These are phyloP conservation scores for Tetrapyrgos nigripes DNA, from an alignment of 1,284 basidiomycete genomes.

Conservation along the genomic window DNA sequence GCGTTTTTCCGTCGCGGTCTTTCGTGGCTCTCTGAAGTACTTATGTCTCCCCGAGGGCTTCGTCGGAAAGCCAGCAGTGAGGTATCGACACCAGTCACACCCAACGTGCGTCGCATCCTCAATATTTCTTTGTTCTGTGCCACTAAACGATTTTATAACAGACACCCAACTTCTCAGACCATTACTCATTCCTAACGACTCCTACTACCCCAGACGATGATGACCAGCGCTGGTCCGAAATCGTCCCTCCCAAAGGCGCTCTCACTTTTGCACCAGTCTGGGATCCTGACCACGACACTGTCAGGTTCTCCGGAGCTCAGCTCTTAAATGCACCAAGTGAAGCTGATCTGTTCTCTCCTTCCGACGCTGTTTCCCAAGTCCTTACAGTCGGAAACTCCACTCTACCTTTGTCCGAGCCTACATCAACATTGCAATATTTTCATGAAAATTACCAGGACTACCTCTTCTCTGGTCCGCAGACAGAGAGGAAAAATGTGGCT, in stretches of 20 bases:
- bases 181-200: not conserved
- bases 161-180: not conserved
- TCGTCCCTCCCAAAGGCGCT: conserved; percentile 58
- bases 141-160: not conserved
- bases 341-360: conserved; percentile 18
- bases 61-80: not conserved
- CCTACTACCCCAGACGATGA: not conserved
- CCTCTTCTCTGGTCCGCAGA: not conserved
- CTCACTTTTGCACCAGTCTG: conserved; percentile 65
- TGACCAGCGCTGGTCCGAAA: conserved; percentile 54
- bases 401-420: conserved; percentile 21
- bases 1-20: not conserved
- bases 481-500: conserved; percentile 13
- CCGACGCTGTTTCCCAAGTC: conserved; percentile 42
- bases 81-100: not conserved
- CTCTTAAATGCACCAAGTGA: conserved; percentile 44
- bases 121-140: not conserved
- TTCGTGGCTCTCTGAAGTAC: not conserved
- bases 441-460: conserved; percentile 31
- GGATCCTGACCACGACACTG: conserved; percentile 61
- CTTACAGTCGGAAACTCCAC: conserved; percentile 37
- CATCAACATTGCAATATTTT: conserved; percentile 27
- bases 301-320: conserved; percentile 58
- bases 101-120: not conserved
- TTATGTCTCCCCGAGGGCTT: not conserved